Base-by-base conservation (phyloP, 768 basidiomycete species). In the Porpolomopsis calyptriformis region DNA sequence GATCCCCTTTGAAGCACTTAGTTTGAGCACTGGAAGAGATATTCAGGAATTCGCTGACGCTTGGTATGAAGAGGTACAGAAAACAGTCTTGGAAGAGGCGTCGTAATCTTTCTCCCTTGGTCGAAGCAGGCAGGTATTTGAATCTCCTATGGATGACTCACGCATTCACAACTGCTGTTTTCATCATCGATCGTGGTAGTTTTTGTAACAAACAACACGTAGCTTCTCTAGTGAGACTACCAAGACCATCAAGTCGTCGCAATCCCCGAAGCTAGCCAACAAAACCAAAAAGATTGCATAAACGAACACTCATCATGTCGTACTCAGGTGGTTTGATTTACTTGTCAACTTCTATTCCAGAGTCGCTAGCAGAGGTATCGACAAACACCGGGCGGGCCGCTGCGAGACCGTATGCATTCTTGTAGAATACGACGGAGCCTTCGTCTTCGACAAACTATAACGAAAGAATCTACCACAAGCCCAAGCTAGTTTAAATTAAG, bases 341-440 rank as follows among this genome's bases (percentile, higher is more conserved):
- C 61, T 69, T 73, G 53, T 72, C 70, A 24, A 77, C 57, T 54
- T 77, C 75, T 40, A 77, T 60, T 37, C 75, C 75, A 20, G 75
- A 77, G 52, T 77, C 75, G 49, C 68, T 72, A 18, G 68, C 70
- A n/a, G 64, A 70, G 43, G 64, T 65, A 49, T 86, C 82, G n/a
- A 63, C 56, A 55, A 83, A 78, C 36, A 79, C 73, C 6, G 84
- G 79, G 51, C 78, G 75, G 56, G 74, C 69, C 50, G 80, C 66
- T 39, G 90, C 87, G 34, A 91, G 63, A 49, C 94, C 94, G 33
- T 68, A 54, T 3, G 84, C 78, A 56, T 97, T 86, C 75, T 90
- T 90, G 77, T 81, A 94, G 70, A 93, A 92, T 49, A 92, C 60
- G 50, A 96, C 78, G 54, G 87, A 79, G 33, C 90, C 92, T 54